Conservation (phyloP, 495 filamentous ascomycete species). For the Podospora appendiculata region DNA sequence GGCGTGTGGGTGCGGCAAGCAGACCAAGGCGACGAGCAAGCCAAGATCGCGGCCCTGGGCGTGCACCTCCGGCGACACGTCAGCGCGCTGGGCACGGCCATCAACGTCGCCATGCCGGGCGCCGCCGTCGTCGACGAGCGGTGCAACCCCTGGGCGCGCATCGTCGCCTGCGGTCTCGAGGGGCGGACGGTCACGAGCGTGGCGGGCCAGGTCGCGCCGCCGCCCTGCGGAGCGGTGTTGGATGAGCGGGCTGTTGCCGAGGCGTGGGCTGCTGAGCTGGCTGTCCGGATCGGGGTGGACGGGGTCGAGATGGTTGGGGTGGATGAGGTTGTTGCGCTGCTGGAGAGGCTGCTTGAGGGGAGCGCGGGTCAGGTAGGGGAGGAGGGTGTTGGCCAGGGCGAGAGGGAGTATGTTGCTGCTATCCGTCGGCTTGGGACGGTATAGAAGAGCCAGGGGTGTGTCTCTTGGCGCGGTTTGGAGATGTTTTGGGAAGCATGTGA, state of each 20-base stretch:
- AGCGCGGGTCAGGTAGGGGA: background rate
- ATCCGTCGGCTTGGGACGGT: background rate
- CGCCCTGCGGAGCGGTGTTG: too few relatives aligned
- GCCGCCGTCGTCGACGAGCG: slow-evolving; percentile 1
- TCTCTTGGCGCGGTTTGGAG: too few relatives aligned
- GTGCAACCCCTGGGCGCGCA: slow-evolving; percentile 46
- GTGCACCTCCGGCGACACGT: slow-evolving; percentile 82
- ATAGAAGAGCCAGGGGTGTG: background rate
- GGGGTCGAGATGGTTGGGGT: slow-evolving; percentile 11
- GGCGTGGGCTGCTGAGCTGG: slow-evolving; percentile 18
- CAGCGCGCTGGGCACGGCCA: slow-evolving; percentile 74
- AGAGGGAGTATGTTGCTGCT: slow-evolving; percentile 9
- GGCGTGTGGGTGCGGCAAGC: slow-evolving; percentile 66
- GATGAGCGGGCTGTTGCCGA: slow-evolving; percentile 5
- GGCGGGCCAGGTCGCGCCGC: slow-evolving; percentile 14
- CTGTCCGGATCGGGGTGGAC: slow-evolving; percentile 15
- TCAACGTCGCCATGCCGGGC: slow-evolving; percentile 63
- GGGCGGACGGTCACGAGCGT: slow-evolving; percentile 72
- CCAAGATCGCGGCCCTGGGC: slow-evolving; percentile 83
- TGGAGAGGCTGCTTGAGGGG: slow-evolving; percentile 7
- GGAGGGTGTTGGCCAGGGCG: slow-evolving; percentile 4
- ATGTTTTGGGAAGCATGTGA: too few relatives aligned
- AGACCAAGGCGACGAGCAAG: slow-evolving; percentile 15
- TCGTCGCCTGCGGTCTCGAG: slow-evolving; percentile 80
- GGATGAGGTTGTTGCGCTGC: slow-evolving; percentile 11